These are phyloP conservation scores for Globisporangium nagaii DNA, from an alignment of 352 stramenopile genomes.

Conservation along the genomic window DNA sequence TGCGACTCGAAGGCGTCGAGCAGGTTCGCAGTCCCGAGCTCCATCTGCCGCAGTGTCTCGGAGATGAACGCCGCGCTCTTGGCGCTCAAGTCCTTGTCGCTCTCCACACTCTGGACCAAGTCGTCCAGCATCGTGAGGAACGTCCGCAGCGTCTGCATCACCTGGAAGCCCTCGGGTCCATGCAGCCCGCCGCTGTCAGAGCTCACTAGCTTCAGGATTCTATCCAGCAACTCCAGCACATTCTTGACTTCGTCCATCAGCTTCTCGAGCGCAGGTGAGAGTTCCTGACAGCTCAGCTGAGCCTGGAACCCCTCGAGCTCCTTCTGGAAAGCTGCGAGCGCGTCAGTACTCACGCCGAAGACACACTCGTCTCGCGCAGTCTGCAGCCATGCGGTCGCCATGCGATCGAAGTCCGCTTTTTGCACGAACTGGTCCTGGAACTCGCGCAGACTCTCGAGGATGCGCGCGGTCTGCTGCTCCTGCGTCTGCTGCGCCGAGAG, in stretches of 20 bases:
- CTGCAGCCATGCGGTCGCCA: slow-evolving; percentile 30
- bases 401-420: slow-evolving; percentile 19
- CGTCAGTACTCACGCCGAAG: slow-evolving; percentile 33
- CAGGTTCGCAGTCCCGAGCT: slow-evolving; percentile 50
- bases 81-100: slow-evolving; percentile 13
- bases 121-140: slow-evolving; percentile 37
- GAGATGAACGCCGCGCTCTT: slow-evolving; percentile 23
- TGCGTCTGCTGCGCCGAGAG: slow-evolving; percentile 20
- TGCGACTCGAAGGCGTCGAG: slow-evolving; percentile 51
- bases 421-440: slow-evolving; percentile 23
- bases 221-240: slow-evolving; percentile 26
- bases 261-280: slow-evolving; percentile 16
- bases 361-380: slow-evolving; percentile 46
- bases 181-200: slow-evolving; percentile 11
- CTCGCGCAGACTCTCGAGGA: slow-evolving; percentile 12
- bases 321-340: slow-evolving; percentile 23
- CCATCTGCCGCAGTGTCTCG: slow-evolving; percentile 49
- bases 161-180: slow-evolving; percentile 3
- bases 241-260: slow-evolving; percentile 27
- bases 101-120: slow-evolving; percentile 15
- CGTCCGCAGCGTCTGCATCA: slow-evolving; percentile 42
- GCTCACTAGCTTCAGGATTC: slow-evolving; percentile 13
- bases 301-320: slow-evolving; percentile 28
- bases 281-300: slow-evolving; percentile 18
- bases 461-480: slow-evolving; percentile 17